Percentiles rank a stretch among this genome's conserved stretches.
These are phyloP conservation scores for Scutellaria baicalensis DNA, from an alignment of 257 asterid species.

Conservation along the genomic window DNA sequence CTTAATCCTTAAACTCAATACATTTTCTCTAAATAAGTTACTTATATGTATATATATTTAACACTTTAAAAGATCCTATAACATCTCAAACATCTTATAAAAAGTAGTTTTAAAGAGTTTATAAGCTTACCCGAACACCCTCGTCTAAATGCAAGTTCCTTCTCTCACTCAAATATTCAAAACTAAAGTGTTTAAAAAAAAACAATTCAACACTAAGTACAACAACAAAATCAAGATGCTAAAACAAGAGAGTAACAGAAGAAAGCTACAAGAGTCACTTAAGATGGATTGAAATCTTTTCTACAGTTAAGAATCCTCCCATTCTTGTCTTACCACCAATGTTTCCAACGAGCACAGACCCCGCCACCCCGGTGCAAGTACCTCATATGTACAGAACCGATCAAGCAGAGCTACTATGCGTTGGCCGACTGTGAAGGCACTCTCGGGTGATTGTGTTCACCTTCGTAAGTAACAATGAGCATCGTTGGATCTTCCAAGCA, in stretches of 20 bases:
- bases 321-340: constrained; percentile 9
- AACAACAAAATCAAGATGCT: background rate
- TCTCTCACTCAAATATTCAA: background rate
- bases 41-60: background rate
- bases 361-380: background rate
- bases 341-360: background rate
- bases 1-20: background rate
- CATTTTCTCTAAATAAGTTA: background rate
- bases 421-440: constrained; percentile 65
- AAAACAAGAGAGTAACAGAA: background rate
- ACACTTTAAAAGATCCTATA: background rate
- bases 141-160: background rate
- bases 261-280: constrained; percentile 11
- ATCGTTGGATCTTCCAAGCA: constrained; percentile 88
- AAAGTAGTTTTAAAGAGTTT: too few relatives aligned
- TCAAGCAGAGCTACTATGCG: constrained; percentile 22
- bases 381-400: constrained; percentile 23
- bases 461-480: constrained; percentile 94
- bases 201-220: background rate
- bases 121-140: background rate
- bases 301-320: constrained; percentile 17
- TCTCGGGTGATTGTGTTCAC: constrained; percentile 83
- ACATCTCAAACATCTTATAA: too few relatives aligned
- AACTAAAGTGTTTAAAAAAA: background rate
- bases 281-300: constrained; percentile 19